Evolutionary conservation across 2,329 filamentous ascomycete species (phyloP).

Genomic region (Trichophyton verrucosum): DNA sequence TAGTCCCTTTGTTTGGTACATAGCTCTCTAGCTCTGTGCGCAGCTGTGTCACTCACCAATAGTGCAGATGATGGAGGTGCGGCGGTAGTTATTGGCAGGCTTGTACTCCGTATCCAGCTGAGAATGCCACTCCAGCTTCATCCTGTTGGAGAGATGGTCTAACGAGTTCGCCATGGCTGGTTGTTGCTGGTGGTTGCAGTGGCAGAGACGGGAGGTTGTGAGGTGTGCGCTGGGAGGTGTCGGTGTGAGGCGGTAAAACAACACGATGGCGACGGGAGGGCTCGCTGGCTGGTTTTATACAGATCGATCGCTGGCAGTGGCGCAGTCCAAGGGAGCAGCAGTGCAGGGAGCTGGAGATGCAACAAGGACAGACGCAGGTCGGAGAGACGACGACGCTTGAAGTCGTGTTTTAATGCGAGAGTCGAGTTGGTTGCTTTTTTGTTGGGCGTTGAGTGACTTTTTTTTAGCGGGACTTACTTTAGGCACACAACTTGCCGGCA

Average conservation of each 20-base stretch:
- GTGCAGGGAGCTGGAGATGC: constrained; percentile 6
- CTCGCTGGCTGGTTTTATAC: background rate
- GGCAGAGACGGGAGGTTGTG: background rate
- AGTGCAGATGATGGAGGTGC: constrained; percentile 97
- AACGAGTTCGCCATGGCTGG: constrained; percentile 55
- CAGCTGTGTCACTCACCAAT: constrained; percentile 49
- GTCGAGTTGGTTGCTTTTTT: constrained; percentile 4
- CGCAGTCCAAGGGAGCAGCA: background rate
- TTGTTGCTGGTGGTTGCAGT: background rate
- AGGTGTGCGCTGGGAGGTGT: background rate
- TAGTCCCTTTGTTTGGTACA: background rate
- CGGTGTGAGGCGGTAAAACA: too few relatives aligned
- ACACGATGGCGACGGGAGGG: background rate
- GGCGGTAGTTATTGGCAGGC: constrained; percentile 80
- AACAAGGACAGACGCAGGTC: constrained; percentile 4
- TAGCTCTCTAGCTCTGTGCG: background rate
- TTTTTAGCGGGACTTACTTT: constrained; percentile 7
- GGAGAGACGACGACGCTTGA: too few relatives aligned
- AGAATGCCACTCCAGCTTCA: constrained; percentile 57
- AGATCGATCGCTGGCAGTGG: background rate
- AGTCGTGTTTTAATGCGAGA: background rate
- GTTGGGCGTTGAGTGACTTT: constrained; percentile 9
- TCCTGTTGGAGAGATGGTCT: constrained; percentile 73
- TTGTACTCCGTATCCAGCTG: constrained; percentile 80
- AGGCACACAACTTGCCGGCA: background rate